Conservation (phyloP, 768 basidiomycete genomes). For the Auricularia sp. region DNA sequence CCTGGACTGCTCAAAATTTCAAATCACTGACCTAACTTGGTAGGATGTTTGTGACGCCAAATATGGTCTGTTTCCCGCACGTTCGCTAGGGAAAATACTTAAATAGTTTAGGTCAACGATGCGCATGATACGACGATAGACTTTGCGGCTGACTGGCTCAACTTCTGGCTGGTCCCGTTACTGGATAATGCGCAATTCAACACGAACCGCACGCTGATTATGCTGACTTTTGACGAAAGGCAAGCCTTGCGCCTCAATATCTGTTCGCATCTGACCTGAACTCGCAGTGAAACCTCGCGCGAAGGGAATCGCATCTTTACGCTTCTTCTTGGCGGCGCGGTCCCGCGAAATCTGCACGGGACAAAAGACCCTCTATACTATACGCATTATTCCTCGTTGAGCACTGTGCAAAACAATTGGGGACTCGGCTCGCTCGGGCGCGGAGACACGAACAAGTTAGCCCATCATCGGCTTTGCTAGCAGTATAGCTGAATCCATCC, state of each 20-base stretch:
- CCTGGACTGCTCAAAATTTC: background rate
- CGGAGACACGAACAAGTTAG: slow-evolving; percentile 40
- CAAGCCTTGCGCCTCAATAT: background rate
- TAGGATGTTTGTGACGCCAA: slow-evolving; percentile 47
- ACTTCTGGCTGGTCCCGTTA: slow-evolving; percentile 42
- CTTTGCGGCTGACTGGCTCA: slow-evolving; percentile 37
- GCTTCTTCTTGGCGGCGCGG: slow-evolving; percentile 32
- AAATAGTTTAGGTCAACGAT: slow-evolving; percentile 29
- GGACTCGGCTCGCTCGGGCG: slow-evolving; percentile 49
- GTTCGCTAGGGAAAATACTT: too few species aligned
- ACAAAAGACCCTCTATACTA: slow-evolving; percentile 47
- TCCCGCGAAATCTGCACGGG: slow-evolving; percentile 33
- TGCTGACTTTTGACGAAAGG: slow-evolving; percentile 54
- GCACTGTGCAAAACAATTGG: slow-evolving; percentile 55
- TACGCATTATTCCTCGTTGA: slow-evolving; percentile 49
- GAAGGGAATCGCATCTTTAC: slow-evolving; percentile 34
- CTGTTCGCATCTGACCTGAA: background rate
- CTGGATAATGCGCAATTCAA: slow-evolving; percentile 46
- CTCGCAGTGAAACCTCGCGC: background rate
- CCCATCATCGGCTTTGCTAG: slow-evolving; percentile 3
- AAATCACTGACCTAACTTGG: background rate
- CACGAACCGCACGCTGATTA: slow-evolving; percentile 41
- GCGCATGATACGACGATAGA: slow-evolving; percentile 50
- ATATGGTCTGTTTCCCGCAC: slow-evolving; percentile 24
- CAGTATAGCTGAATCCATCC: slow-evolving; percentile 1